Percentiles rank a stretch among this genome's conserved stretches.
These are phyloP conservation scores for Raffaelea albimanens DNA, from an alignment of 2,329 filamentous ascomycete genomes.

Conservation along the genomic window DNA sequence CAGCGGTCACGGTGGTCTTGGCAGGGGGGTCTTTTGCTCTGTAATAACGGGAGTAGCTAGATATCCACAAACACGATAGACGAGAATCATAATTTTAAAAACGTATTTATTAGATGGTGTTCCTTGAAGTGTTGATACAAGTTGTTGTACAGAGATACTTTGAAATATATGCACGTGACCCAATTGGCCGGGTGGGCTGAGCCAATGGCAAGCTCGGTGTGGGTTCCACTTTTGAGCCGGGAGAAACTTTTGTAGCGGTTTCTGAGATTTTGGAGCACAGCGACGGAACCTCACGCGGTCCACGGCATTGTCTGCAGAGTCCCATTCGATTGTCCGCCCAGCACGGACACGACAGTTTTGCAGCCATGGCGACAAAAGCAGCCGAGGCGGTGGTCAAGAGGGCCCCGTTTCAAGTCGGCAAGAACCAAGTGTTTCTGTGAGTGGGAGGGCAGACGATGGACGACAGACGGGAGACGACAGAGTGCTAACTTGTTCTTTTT, in stretches of 20 bases:
- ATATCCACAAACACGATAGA: no score
- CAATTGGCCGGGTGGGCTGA: neutral
- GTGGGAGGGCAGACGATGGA: constrained; percentile 14
- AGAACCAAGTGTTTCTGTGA: constrained; percentile 48
- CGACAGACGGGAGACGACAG: neutral
- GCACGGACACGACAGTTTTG: neutral
- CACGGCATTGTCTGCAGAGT: no score
- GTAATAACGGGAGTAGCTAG: no score
- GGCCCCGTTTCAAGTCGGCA: constrained; percentile 36
- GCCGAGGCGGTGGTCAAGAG: constrained; percentile 24
- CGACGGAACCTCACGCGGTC: no score
- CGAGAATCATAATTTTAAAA: neutral
- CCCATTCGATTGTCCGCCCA: neutral
- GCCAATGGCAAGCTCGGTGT: neutral
- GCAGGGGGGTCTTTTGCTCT: no score
- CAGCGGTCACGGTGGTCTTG: neutral
- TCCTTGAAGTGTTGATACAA: no score
- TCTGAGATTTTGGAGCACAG: no score
- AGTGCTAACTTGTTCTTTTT: neutral
- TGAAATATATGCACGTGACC: no score
- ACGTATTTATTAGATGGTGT: neutral
- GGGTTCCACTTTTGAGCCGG: neutral
- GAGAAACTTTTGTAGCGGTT: neutral
- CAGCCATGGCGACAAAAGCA: constrained; percentile 18
- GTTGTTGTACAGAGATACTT: no score